These are phyloP conservation scores for Tolypocladium inflatum DNA, from an alignment of 2,329 filamentous ascomycete genomes.

Conservation along the genomic window DNA sequence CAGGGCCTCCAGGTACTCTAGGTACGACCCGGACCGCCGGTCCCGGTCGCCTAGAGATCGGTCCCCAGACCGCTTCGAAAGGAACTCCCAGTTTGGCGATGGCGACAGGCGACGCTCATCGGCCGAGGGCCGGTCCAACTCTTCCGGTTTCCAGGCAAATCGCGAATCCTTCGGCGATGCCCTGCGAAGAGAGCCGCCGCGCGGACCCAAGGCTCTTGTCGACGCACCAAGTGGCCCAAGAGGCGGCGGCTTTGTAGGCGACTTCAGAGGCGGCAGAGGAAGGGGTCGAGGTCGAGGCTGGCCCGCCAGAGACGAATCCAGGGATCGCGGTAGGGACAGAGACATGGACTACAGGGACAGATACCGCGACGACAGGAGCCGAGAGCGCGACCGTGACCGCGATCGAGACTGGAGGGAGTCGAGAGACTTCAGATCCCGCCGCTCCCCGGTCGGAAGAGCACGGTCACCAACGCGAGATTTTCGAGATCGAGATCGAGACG, in stretches of 20 bases:
- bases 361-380: constrained; percentile 50
- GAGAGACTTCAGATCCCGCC: constrained; percentile 33
- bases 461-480: constrained; percentile 61
- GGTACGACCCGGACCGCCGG: constrained; percentile 54
- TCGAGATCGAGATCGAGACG: constrained; percentile 47
- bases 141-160: constrained; percentile 49
- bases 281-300: constrained; percentile 51
- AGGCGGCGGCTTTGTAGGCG: constrained; percentile 55
- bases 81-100: constrained; percentile 46
- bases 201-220: constrained; percentile 71
- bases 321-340: constrained; percentile 50
- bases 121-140: constrained; percentile 45
- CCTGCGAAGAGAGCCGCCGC: constrained; percentile 59
- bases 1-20: constrained; percentile 47
- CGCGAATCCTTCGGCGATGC: constrained; percentile 49
- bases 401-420: constrained; percentile 39
- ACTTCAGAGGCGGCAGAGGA: constrained; percentile 44
- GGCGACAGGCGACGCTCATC: constrained; percentile 62
- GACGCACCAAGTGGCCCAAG: constrained; percentile 61
- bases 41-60: constrained; percentile 59
- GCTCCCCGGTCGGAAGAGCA: constrained; percentile 48
- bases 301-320: constrained; percentile 48
- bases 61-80: constrained; percentile 57
- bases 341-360: constrained; percentile 50
- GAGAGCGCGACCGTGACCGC: constrained; percentile 47